These are phyloP conservation scores for Dactylellina cionopaga DNA, from an alignment of 2,329 filamentous ascomycete genomes.

Conservation along the genomic window DNA sequence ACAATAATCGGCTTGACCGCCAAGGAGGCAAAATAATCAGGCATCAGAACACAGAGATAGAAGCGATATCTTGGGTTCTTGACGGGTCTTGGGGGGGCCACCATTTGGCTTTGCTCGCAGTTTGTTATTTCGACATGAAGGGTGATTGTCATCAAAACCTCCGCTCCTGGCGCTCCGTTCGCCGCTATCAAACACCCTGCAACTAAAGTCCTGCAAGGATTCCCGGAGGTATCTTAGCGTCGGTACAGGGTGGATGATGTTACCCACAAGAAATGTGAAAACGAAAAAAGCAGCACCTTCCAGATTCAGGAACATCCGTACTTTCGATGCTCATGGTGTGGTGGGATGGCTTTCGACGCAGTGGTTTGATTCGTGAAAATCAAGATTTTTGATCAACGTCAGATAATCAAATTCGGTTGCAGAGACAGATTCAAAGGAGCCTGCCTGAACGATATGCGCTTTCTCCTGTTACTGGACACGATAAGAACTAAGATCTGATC, in stretches of 20 bases:
- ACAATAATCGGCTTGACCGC: conserved; percentile 13
- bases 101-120: conserved; percentile 28
- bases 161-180: conserved; percentile 44
- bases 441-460: conserved; percentile 6
- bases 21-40: conserved; percentile 42
- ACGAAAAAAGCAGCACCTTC: conserved; percentile 44
- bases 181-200: conserved; percentile 48
- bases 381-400: conserved; percentile 5
- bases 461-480: conserved; percentile 19
- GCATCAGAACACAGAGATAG: conserved; percentile 42
- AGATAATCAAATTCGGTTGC: not conserved
- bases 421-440: not conserved
- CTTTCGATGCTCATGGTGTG: conserved; percentile 28
- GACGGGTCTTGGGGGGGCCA: conserved; percentile 7
- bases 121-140: conserved; percentile 21
- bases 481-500: conserved; percentile 9
- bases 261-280: conserved; percentile 26
- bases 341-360: conserved; percentile 7
- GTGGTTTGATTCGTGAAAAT: not conserved
- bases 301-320: conserved; percentile 37
- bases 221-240: conserved; percentile 30
- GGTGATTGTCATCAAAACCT: conserved; percentile 42
- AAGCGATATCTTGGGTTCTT: conserved; percentile 27
- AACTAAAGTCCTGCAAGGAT: conserved; percentile 33
- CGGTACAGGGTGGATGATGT: conserved; percentile 7